A percentile compares a stretch with the other conserved stretches of the same genome.
Evolutionary conservation across 2,329 filamentous ascomycete genomes (phyloP).

Genomic region (Alternaria gaisen): DNA sequence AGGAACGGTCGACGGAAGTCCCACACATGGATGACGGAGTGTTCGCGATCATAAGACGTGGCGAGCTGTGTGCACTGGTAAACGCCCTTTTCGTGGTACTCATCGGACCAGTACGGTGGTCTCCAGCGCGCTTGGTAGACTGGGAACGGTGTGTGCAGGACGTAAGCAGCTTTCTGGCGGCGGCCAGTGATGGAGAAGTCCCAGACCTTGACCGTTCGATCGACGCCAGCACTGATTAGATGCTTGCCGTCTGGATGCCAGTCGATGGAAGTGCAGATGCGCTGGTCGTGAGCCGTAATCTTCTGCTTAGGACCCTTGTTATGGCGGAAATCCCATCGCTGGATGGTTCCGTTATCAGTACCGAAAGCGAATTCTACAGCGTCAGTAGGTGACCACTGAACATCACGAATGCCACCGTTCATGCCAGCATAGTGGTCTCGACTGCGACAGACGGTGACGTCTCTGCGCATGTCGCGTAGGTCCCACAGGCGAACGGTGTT

Average conservation of each 20-base stretch:
- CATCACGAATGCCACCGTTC: constrained; percentile 69
- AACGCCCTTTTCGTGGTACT: constrained; percentile 60
- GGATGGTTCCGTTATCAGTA: constrained; percentile 70
- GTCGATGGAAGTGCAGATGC: constrained; percentile 68
- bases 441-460: constrained; percentile 63
- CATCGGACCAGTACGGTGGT: constrained; percentile 65
- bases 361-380: constrained; percentile 70
- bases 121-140: constrained; percentile 70
- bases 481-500: constrained; percentile 72
- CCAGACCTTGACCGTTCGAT: constrained; percentile 71
- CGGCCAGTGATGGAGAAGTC: constrained; percentile 66
- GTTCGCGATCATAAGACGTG: constrained; percentile 69
- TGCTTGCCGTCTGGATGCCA: constrained; percentile 74
- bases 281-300: constrained; percentile 67
- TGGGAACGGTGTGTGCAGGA: constrained; percentile 68
- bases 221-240: constrained; percentile 68
- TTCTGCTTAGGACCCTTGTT: constrained; percentile 65
- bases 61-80: constrained; percentile 70
- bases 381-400: constrained; percentile 71
- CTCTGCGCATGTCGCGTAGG: constrained; percentile 63
- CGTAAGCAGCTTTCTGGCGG: constrained; percentile 66
- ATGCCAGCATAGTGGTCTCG: constrained; percentile 64
- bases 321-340: constrained; percentile 70
- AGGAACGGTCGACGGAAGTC: constrained; percentile 69
- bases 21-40: constrained; percentile 70